Base-by-base conservation (phyloP, 441 rosid genomes). In the Erysimum cheiri region DNA sequence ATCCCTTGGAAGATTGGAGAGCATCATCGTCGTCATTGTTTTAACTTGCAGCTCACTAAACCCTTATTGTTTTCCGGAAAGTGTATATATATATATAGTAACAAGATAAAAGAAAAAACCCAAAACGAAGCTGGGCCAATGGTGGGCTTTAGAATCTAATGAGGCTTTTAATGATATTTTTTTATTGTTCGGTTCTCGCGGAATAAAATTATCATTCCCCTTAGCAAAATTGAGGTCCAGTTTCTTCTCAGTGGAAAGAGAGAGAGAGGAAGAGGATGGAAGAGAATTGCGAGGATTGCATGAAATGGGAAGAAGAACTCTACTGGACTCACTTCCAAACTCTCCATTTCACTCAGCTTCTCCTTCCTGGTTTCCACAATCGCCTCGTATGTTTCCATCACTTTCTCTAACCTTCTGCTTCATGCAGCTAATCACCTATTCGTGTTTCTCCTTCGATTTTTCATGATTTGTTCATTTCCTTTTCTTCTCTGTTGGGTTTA, bases 301-400 rank as follows among this genome's bases (percentile, higher is more conserved):
- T 69, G 75, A 83, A 75, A 71, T 85, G 91, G 98, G 90, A 82
- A 69, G 93, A 90, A 71, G 77, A 85, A 40, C 70, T 88, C 10
- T 90, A 85, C 59, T 90, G 96, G 96, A 82, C 67, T 72, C 93
- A 81, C 70, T 92, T 89, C 73, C 82, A 81, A 74, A 79, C 71
- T 8, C 50, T 77, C 22, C 88, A 81, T 67, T 92, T 90, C 86
- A 64, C 75, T 69, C 91, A 78, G 70, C 71, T 78, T 39, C 89
- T 92, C 56, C 80, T 41, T 43, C 70, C 83, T 59, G 88, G 84
- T 47, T 92, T 84, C 70, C 71, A 79, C 39, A 80, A 59, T 33
- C 81, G 72, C 12, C 80, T 89, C 13, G 96, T 86, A 77, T 60
- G 91, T 15, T 6, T 17, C 44, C 19, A 52, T 52, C 33, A 35